Evolutionary conservation across 2,329 filamentous ascomycete genomes (phyloP), one percentile per base, ranked within the genome.

Genomic region (Tolypocladium pustulatum): DNA sequence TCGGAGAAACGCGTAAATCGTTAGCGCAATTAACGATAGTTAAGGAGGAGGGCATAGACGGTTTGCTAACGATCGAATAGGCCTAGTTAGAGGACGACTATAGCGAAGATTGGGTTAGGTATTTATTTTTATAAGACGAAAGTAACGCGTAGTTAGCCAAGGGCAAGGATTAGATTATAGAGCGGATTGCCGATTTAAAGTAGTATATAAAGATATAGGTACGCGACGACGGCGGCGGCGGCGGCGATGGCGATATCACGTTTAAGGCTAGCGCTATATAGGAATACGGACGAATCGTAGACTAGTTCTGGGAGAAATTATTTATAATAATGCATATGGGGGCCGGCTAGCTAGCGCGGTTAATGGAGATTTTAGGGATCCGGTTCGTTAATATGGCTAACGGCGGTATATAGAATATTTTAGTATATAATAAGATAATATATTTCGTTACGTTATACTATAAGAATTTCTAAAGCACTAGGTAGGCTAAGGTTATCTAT

Each of bases 361-460:
- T n/a, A n/a, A n/a, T 41, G 2, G 55, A 63, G 55, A 55, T 63
- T 17, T 56, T 51, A 7, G 43, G 51, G 3, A 37, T 63, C 4
- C 40, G 55, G 43, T 54, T 54, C 25, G 22, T 32, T 12, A 63
- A 63, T 43, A 62, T 53, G 30, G 43, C 17, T 9, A 63, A 63
- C 54, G 59, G 55, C 2, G 56, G 62, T 2, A 38, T 60, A 20
- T 30, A 41, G 2, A 63, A 63, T 25, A 61, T 63, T 4, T 59
- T 63, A 36, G 53, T 38, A 12, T 40, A 60, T 41, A 36, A 63
- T 17, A 32, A 55, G 25, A 49, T 55, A 27, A 56, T 61, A 41
- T 54, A 43, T 53, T 67, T 66, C 43, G 61, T 68, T 12, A 63
- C 62, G 25, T 57, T 52, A 38, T 68, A 68, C 41, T 51, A 65